Conservation (phyloP, 768 basidiomycete species). For the Piloderma croceum region DNA sequence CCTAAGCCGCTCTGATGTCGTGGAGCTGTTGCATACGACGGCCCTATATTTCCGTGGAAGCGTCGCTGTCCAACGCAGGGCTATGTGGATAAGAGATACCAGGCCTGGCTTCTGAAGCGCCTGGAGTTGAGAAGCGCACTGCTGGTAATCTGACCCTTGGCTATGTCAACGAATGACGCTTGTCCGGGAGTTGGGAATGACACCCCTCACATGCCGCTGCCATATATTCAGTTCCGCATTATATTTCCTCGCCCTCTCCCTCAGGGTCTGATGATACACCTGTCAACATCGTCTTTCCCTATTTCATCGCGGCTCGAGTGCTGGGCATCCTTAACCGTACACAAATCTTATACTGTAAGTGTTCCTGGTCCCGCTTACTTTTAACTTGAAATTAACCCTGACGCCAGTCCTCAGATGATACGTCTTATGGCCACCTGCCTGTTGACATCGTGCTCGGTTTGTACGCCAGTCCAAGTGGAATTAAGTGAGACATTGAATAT, state of each 20-base stretch:
- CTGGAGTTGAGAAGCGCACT: slow-evolving; percentile 34
- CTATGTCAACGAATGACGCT: slow-evolving; percentile 69
- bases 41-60: too few relatives aligned
- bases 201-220: slow-evolving; percentile 53
- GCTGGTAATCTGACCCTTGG: slow-evolving; percentile 60
- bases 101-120: slow-evolving; percentile 41
- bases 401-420: slow-evolving; percentile 53
- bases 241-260: slow-evolving; percentile 52
- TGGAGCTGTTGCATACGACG: too few relatives aligned
- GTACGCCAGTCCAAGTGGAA: slow-evolving; percentile 34
- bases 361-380: too few relatives aligned
- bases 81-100: slow-evolving; percentile 45
- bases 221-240: slow-evolving; percentile 52
- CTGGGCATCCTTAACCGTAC: slow-evolving; percentile 50
- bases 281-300: slow-evolving; percentile 72
- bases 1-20: too few relatives aligned
- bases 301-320: slow-evolving; percentile 56
- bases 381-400: too few relatives aligned
- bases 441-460: slow-evolving; percentile 32
- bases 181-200: slow-evolving; percentile 79
- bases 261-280: slow-evolving; percentile 40
- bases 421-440: slow-evolving; percentile 45
- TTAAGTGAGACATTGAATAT: too few relatives aligned
- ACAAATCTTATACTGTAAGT: slow-evolving; percentile 47
- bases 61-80: too few relatives aligned